Conservation (phyloP, 2,329 filamentous ascomycete genomes). For the Mariannaea elegans region DNA sequence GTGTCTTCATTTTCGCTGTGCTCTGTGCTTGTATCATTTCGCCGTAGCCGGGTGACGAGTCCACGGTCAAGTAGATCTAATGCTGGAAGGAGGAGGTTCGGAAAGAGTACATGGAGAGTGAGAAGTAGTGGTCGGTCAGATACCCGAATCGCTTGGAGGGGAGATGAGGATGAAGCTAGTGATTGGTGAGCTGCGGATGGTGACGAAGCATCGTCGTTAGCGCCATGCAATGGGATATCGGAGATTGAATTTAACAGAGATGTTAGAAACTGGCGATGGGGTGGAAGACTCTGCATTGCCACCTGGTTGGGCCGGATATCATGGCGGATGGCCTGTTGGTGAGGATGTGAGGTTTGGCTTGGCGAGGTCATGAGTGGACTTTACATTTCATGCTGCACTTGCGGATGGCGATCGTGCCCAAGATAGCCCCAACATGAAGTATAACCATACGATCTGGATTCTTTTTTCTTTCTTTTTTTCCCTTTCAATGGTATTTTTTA, state of each 20-base stretch:
- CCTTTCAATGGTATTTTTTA: background rate
- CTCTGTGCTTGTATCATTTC: background rate
- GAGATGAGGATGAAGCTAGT: conserved; percentile 25
- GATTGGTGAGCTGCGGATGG: conserved; percentile 37
- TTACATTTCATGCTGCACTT: background rate
- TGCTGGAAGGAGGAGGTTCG: conserved; percentile 80
- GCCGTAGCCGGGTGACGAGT: conserved; percentile 67
- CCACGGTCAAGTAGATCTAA: conserved; percentile 86
- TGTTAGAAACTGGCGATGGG: conserved; percentile 56
- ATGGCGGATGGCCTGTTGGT: conserved; percentile 13
- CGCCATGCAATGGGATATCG: conserved; percentile 18
- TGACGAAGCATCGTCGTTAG: background rate
- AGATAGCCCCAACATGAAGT: too few species aligned
- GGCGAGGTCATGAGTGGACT: background rate
- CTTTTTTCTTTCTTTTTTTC: too few species aligned
- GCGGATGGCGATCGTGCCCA: too few species aligned
- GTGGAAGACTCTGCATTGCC: conserved; percentile 42
- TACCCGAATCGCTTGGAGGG: conserved; percentile 28
- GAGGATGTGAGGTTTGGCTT: conserved; percentile 1
- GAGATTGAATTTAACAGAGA: conserved; percentile 57
- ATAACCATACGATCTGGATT: too few species aligned
- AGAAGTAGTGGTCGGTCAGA: conserved; percentile 68
- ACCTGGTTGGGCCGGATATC: background rate
- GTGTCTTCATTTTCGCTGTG: conserved; percentile 20
- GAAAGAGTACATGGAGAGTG: conserved; percentile 86